Percentiles rank a stretch among this genome's conserved stretches.
These are phyloP conservation scores for Aureobasidium melanogenum DNA, from an alignment of 2,329 filamentous ascomycete genomes.

Conservation along the genomic window DNA sequence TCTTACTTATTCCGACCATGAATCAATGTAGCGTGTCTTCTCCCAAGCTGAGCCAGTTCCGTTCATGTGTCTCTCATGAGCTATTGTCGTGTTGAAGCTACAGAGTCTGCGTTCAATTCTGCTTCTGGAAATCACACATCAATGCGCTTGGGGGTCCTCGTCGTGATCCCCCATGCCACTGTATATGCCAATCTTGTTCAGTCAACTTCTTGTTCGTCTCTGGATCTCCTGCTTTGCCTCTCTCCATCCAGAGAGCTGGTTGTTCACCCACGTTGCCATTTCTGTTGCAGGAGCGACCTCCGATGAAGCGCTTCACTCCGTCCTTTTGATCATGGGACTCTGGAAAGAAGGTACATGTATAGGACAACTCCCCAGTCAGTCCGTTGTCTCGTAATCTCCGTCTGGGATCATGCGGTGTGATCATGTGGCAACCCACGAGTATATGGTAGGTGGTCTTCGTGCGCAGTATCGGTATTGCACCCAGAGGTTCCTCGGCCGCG, in stretches of 20 bases:
- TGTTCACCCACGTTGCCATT: too few relatives aligned
- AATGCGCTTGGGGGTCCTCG: neutral
- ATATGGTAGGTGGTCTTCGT: neutral
- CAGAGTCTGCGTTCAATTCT: neutral
- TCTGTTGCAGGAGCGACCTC: neutral
- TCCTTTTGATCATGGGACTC: neutral
- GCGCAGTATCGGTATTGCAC: neutral
- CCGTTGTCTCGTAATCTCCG: neutral
- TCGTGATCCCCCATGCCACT: neutral
- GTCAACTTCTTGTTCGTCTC: neutral
- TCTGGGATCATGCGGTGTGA: neutral
- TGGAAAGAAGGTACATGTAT: too few relatives aligned
- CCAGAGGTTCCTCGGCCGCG: neutral
- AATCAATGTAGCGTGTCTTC: neutral
- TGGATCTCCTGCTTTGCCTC: neutral
- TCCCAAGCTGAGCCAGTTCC: neutral
- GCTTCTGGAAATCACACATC: neutral
- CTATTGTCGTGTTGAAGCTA: neutral
- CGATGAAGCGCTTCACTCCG: neutral
- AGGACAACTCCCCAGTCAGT: neutral
- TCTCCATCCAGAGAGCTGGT: neutral
- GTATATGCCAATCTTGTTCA: neutral
- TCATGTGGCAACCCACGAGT: neutral
- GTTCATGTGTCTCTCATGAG: neutral
- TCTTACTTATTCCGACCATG: neutral